Percentiles rank a stretch among this genome's conserved stretches.
These are phyloP conservation scores for Echeveria elegans DNA, from an alignment of 164 flowering plant species.

Conservation along the genomic window DNA sequence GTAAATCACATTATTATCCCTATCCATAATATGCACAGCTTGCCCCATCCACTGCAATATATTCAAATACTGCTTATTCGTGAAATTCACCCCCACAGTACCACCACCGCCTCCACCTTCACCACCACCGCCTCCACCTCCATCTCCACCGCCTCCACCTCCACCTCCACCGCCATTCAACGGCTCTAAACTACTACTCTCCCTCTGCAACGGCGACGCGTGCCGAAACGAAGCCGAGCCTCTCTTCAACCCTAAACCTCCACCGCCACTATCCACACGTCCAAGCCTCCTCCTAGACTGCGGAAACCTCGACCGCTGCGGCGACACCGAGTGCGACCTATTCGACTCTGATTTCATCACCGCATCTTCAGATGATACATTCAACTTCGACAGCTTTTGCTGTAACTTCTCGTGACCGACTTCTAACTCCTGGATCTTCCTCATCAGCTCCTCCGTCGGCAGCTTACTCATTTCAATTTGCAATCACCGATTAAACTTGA, in stretches of 20 bases:
- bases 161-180: slow-evolving; percentile 11
- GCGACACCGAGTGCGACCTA: slow-evolving; percentile 74
- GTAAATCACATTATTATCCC: slow-evolving; percentile 46
- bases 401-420: slow-evolving; percentile 7
- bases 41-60: slow-evolving; percentile 93
- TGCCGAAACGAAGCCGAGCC: slow-evolving; percentile 53
- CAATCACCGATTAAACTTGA: background rate
- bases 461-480: slow-evolving; percentile 20
- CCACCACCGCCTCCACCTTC: slow-evolving; percentile 22
- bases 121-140: slow-evolving; percentile 18
- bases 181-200: slow-evolving; percentile 37
- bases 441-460: slow-evolving; percentile 59
- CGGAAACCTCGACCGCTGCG: slow-evolving; percentile 36
- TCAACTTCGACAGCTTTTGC: slow-evolving; percentile 1
- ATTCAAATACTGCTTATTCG: slow-evolving; percentile 61
- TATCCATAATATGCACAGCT: slow-evolving; percentile 75
- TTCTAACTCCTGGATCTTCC: slow-evolving; percentile 66
- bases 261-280: slow-evolving; percentile 14
- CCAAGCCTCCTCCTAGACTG: slow-evolving; percentile 14
- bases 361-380: background rate
- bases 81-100: slow-evolving; percentile 39
- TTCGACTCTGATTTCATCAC: slow-evolving; percentile 15
- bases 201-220: slow-evolving; percentile 81
- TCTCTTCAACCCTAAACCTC: slow-evolving; percentile 29
- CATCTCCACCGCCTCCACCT: too few relatives aligned